Conservation (phyloP, 352 stramenopile genomes). For the Phytophthora brassicae region DNA sequence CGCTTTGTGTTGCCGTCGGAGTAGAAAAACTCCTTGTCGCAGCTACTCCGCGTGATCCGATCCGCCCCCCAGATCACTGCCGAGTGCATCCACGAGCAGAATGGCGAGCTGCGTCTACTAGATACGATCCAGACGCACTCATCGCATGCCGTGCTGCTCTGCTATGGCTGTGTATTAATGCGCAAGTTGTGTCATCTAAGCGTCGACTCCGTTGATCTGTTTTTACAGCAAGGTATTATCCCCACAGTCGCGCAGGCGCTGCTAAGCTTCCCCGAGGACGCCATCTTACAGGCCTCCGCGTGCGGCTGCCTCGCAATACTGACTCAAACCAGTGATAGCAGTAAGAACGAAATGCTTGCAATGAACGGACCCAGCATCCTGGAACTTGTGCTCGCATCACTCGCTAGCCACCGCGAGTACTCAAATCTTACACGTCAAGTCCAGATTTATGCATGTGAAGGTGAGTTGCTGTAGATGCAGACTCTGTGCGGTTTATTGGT, state of each 20-base stretch:
- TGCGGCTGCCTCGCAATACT: slow-evolving; percentile 64
- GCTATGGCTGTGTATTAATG: slow-evolving; percentile 75
- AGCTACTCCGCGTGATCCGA: slow-evolving; percentile 61
- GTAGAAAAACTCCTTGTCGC: slow-evolving; percentile 72
- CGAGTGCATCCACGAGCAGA: slow-evolving; percentile 62
- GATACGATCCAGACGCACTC: slow-evolving; percentile 58
- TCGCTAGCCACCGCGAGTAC: slow-evolving; percentile 62
- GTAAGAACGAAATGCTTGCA: slow-evolving; percentile 64
- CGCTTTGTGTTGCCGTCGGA: not conserved
- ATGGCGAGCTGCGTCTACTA: slow-evolving; percentile 57
- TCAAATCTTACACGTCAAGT: slow-evolving; percentile 77
- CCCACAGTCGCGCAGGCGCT: slow-evolving; percentile 47
- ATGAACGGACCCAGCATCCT: slow-evolving; percentile 43
- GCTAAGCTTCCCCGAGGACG: slow-evolving; percentile 58
- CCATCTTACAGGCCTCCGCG: slow-evolving; percentile 67
- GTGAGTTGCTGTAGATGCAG: slow-evolving; percentile 20
- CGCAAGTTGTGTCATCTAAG: slow-evolving; percentile 76
- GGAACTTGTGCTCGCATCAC: slow-evolving; percentile 45
- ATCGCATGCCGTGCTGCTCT: slow-evolving; percentile 68
- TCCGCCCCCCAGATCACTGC: slow-evolving; percentile 65
- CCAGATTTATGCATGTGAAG: slow-evolving; percentile 81
- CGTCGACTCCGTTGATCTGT: slow-evolving; percentile 59
- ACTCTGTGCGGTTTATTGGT: not conserved
- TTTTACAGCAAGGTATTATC: slow-evolving; percentile 67
- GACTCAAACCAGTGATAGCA: slow-evolving; percentile 54